Evolutionary conservation across 139 green algal genomes (phyloP), one percentile per base, ranked within the genome.

Genomic region (Chlorella sorokiniana): DNA sequence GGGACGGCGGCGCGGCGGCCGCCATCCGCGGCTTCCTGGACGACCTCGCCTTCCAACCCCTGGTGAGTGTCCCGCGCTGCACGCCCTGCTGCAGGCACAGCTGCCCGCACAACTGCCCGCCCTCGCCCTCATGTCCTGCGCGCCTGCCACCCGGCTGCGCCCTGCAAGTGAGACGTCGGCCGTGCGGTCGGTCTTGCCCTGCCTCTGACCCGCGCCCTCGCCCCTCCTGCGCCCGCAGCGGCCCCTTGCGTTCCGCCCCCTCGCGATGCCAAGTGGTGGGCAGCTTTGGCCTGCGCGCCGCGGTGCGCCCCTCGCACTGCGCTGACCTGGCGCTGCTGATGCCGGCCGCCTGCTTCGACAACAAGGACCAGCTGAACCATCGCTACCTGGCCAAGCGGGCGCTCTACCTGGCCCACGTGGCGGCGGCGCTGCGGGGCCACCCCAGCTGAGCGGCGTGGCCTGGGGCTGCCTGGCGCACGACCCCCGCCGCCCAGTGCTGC

Each of bases 301-400:
- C 83, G 2, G 61, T 80, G 3, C 77, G 48, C 6, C 84, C 84
- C 6, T 23, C 67, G 9, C n/a, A 37, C 0, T 65, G 52, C 40
- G 56, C 94, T 20, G 92, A 94, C 63, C 54, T 97, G 10, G 92
- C 89, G 1, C n/a, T 97, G 27, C 61, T 86, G 38, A 91, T 96
- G 29, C 93, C 93, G 0, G 64, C 56, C 2, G 61, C 69, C n/a
- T 92, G 91, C 82, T 85, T 96, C 11, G 84, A 91, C 31, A 68
- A 90, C 52, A 95, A 95, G 83, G 91, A 94, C 64, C 82, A 93
- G 31, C 81, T 96, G 9, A 95, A 95, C 78, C 87, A 95, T n/a
- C n/a, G 91, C 51, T 96, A 95, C 73, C 87, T 93, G 74, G 88
- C 89, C n/a, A 90, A 87, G 45, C 87, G 93, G 0, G 85, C 84